Conservation (phyloP, 2,329 filamentous ascomycete species). For the Colletotrichum tabaci region DNA sequence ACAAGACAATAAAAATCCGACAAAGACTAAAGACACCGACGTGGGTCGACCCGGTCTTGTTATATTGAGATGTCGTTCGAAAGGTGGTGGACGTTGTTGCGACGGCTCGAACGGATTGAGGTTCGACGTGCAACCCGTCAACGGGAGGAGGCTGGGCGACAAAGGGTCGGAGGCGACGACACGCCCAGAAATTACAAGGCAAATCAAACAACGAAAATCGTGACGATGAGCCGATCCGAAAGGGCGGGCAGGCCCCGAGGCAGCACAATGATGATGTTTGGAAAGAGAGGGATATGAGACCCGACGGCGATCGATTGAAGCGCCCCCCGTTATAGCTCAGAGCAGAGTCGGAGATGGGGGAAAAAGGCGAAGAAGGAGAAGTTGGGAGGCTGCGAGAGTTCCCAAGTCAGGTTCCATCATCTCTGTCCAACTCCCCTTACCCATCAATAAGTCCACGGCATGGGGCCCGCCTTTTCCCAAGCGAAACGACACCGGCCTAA, state of each 20-base stretch:
- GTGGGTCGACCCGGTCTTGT: conserved; percentile 23
- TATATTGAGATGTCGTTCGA: not conserved
- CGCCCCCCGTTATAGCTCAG: conserved; percentile 39
- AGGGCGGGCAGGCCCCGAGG: conserved; percentile 15
- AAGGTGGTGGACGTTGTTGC: conserved; percentile 26
- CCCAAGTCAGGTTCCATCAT: conserved; percentile 45
- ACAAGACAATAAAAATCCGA: not conserved
- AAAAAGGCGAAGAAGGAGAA: conserved; percentile 53
- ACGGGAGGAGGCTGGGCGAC: conserved; percentile 35
- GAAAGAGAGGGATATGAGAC: conserved; percentile 43
- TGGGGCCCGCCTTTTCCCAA: conserved; percentile 26
- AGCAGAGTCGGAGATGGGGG: conserved; percentile 50
- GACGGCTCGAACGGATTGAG: conserved; percentile 39
- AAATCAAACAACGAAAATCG: conserved; percentile 21
- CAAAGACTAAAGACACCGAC: not conserved
- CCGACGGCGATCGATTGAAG: conserved; percentile 41
- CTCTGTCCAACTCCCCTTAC: conserved; percentile 61
- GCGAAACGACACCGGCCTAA: conserved; percentile 38
- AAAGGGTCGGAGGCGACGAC: conserved; percentile 22
- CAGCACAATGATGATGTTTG: conserved; percentile 38
- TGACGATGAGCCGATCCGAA: conserved; percentile 11
- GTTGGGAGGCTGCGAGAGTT: conserved; percentile 54
- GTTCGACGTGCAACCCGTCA: conserved; percentile 41
- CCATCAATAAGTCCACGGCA: conserved; percentile 47
- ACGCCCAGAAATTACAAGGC: conserved; percentile 15